Conservation (phyloP, 148 eudicot genomes). For the Nepenthes mirabilis region DNA sequence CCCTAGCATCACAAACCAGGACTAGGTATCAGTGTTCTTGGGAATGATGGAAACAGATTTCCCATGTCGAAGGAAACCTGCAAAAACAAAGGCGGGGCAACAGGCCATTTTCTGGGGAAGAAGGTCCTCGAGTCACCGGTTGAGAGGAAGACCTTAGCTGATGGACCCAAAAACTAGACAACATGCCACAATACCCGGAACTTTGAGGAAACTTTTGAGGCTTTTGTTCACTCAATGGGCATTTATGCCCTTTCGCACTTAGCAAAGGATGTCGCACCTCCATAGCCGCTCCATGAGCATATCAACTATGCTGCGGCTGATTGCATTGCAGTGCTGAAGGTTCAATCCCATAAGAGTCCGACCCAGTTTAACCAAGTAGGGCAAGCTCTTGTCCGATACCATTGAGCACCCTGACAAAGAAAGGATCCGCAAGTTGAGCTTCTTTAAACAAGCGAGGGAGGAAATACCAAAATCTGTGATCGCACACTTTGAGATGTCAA, state of each 20-base stretch:
- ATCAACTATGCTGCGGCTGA: conserved; percentile 37
- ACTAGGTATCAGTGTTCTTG: no score
- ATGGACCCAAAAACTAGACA: no score
- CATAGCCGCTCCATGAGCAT: conserved; percentile 39
- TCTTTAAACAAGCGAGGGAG: conserved; percentile 41
- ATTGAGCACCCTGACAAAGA: conserved; percentile 47
- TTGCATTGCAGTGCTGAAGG: conserved; percentile 50
- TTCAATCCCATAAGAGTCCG: conserved; percentile 57
- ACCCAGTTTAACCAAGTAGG: conserved; percentile 45
- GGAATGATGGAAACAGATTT: no score
- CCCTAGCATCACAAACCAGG: no score
- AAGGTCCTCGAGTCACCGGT: no score
- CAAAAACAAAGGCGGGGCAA: no score
- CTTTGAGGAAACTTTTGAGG: no score
- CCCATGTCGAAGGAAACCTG: no score
- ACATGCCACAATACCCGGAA: no score
- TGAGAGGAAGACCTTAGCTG: no score
- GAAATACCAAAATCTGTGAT: conserved; percentile 52
- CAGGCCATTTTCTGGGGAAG: no score
- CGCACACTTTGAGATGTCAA: conserved; percentile 49
- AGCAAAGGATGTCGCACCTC: conserved; percentile 66
- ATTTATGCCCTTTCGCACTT: not conserved
- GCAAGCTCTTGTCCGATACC: conserved; percentile 45
- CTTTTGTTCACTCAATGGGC: no score
- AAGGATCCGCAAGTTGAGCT: conserved; percentile 37